Base-by-base conservation (phyloP, 2,329 filamentous ascomycete genomes). In the Alternaria sp. region DNA sequence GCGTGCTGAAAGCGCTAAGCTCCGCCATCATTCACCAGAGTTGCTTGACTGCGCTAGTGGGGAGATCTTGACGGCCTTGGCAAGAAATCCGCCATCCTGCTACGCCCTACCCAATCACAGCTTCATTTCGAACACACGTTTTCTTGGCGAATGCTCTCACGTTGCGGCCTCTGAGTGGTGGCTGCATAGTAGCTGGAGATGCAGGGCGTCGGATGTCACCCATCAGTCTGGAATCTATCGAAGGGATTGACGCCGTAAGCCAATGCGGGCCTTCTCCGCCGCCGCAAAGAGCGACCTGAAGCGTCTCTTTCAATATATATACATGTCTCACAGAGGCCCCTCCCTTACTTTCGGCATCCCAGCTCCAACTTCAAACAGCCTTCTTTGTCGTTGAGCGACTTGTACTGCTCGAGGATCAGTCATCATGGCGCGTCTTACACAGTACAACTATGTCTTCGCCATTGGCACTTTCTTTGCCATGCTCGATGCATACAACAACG, bases 401-500 rank as follows among this genome's bases (percentile, higher is more conserved):
- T 71, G 68, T 64, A 47, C 49, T 61, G 57, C 60, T 49, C 61
- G 51, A 59, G 51, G 30, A 54, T 59, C 61, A 63, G 26, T 49
- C 60, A 63, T 64, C 46, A 73, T 73, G 71, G 47, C 71, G 28
- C 69, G 67, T 57, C 71, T 73, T 20, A 70, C 67, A 33, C 63
- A 74, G 71, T 92, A 91, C 79, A 88, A 86, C 72, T 92, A 93
- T 79, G 80, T 93, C 75, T 92, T 93, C 78, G 90, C 84, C 82
- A 89, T 93, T 71, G 90, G 90, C 87, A 92, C 90, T 25, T 82
- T 89, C 73, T 92, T 93, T 85, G 90, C 90, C 82, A 80, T 92
- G 79, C 87, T 93, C 53, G 90, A 93, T 81, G 90, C 90, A 65
- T 92, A 85, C 86, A 93, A 93, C 86, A 93, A 92, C 79, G 90